Evolutionary conservation across 2,329 filamentous ascomycete species (phyloP).

Genomic region (Atkinsonella hypoxylon): DNA sequence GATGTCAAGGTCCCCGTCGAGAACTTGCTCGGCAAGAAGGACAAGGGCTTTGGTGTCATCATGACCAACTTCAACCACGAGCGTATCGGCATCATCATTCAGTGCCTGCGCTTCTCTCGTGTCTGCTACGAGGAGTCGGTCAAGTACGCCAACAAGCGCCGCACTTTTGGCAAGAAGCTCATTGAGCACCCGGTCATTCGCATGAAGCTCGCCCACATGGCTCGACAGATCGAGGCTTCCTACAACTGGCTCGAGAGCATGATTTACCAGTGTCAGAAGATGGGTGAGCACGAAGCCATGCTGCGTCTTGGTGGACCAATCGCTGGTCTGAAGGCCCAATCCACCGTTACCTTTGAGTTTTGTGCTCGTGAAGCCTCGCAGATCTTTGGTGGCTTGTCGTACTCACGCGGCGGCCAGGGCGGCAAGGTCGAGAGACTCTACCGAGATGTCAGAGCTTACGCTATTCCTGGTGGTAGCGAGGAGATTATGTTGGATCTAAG

Average conservation of each 20-base stretch:
- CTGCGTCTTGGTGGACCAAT: slow-evolving; percentile 89
- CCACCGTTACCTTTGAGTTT: slow-evolving; percentile 92
- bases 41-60: slow-evolving; percentile 96
- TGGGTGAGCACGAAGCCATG: slow-evolving; percentile 94
- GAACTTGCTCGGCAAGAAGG: slow-evolving; percentile 95
- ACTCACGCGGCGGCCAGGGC: slow-evolving; percentile 86
- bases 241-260: slow-evolving; percentile 95
- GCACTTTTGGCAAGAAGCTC: slow-evolving; percentile 91
- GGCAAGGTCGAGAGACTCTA: slow-evolving; percentile 92
- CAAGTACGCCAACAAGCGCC: slow-evolving; percentile 94
- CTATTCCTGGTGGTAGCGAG: slow-evolving; percentile 88
- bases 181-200: slow-evolving; percentile 96
- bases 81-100: slow-evolving; percentile 96
- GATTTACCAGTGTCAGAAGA: slow-evolving; percentile 83
- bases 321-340: slow-evolving; percentile 85
- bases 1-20: slow-evolving; percentile 99
- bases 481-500: slow-evolving; percentile 98
- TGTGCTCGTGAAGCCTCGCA: slow-evolving; percentile 93
- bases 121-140: slow-evolving; percentile 96
- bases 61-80: slow-evolving; percentile 99
- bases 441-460: slow-evolving; percentile 89
- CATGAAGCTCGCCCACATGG: slow-evolving; percentile 97
- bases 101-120: slow-evolving; percentile 86
- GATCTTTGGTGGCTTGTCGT: slow-evolving; percentile 91
- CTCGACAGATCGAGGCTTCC: slow-evolving; percentile 91